Evolutionary conservation across 805 yeast species (phyloP), one percentile per base, ranked within the genome.

Genomic region (Metschnikowia dekortorum): DNA sequence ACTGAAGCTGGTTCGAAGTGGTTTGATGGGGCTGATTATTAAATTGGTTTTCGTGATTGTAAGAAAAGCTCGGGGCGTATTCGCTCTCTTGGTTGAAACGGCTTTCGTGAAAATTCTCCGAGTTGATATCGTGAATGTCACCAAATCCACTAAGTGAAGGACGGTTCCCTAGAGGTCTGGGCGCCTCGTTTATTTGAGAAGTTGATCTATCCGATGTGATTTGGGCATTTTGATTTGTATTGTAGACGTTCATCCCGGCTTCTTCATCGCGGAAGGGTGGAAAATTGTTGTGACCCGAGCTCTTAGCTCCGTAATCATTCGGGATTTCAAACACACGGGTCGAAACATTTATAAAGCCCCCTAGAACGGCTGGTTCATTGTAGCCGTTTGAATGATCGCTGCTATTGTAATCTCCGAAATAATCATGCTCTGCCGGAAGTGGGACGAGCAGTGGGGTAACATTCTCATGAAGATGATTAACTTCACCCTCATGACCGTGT

Each of bases 381-480:
- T 26, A 10, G 28, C 14, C 42, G 14, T 44, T 34, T 8, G 53
- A 38, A 16, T 39, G 33, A 29, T 43, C 50, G 14, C 29, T 34
- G 8, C 41, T 40, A 10, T 39, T 50, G 33, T 44, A 39, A 13
- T 50, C 55, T 13, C 58, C 61, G 39, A 57, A 57, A 38, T 57
- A 57, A 30, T 57, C 61, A 26, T 30, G 41, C 7, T 54, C 51
- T 14, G 47, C 56, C 6, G 58, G 35, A 26, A 53, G 46, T 3
- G 61, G 60, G 8, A 51, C 47, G 52, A 57, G 55, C 5, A 53
- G 50, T 5, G 59, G 59, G 1, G 61, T 57, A 32, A 49, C 38
- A n/a, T 52, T 53, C 11, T 55, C 61, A 13, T 48, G 52, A 6
- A 40, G 36, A 4, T 46, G 47, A 7, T 44, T 48, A n/a, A 41